Evolutionary conservation across 441 rosid genomes (phyloP).

Genomic region (Erodium trifolium): DNA sequence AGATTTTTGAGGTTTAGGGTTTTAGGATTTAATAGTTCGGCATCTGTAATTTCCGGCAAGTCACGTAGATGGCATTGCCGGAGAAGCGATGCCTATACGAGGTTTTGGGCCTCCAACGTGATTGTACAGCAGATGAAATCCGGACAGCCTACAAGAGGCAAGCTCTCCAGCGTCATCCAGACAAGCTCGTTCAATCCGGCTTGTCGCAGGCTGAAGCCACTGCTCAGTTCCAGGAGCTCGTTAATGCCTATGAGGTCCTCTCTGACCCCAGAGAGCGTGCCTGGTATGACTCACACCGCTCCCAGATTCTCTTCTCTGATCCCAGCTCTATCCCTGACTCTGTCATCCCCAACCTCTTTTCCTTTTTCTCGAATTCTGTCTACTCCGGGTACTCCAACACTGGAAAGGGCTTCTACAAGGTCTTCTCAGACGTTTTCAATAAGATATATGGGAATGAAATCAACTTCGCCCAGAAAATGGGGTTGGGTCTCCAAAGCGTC

Average conservation of each 20-base stretch:
- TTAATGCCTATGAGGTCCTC: slow-evolving; percentile 31
- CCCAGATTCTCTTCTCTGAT: slow-evolving; percentile 85
- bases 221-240: slow-evolving; percentile 89
- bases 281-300: slow-evolving; percentile 93
- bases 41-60: too few relatives aligned
- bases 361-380: slow-evolving; percentile 65
- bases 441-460: slow-evolving; percentile 59
- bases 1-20: too few relatives aligned
- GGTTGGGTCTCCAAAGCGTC: slow-evolving; percentile 44
- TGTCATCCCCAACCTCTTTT: slow-evolving; percentile 56
- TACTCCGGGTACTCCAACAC: slow-evolving; percentile 62
- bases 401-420: slow-evolving; percentile 77
- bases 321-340: slow-evolving; percentile 37
- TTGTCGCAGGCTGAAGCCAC: slow-evolving; percentile 72
- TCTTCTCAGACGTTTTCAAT: slow-evolving; percentile 61
- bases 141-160: slow-evolving; percentile 66
- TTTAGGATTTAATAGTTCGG: too few relatives aligned
- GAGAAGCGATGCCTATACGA: slow-evolving; percentile 90
- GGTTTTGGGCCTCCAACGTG: slow-evolving; percentile 53
- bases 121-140: slow-evolving; percentile 61
- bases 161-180: slow-evolving; percentile 92
- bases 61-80: slow-evolving; percentile 22
- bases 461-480: slow-evolving; percentile 50
- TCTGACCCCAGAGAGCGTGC: slow-evolving; percentile 31
- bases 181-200: slow-evolving; percentile 83